Base-by-base conservation (phyloP, 2,329 filamentous ascomycete genomes). In the Sporothrix brasiliensis region DNA sequence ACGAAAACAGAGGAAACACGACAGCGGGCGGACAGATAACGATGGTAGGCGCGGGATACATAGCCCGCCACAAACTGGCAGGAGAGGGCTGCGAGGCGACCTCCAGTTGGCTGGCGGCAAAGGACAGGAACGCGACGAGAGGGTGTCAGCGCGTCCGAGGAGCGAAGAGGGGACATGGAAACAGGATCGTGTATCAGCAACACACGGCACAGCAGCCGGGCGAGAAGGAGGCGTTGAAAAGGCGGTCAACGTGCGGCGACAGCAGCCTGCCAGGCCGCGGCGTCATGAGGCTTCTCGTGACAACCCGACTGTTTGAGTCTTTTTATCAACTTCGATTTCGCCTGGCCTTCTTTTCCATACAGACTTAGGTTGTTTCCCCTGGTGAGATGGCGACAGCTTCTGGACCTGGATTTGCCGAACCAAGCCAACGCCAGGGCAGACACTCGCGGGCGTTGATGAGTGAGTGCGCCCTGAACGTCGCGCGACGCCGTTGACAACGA, bases 51-150 rank as follows among this genome's bases (percentile, higher is more conserved):
- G 44, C 61, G 47, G 47, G 49, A 53, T 53, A 67, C 54, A 41
- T 53, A 67, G 47, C 63, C 34, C 27, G 30, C 47, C 47, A 24
- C 44, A 63, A 6, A 24, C 49, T 9, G 19, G 19, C 6, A 52
- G 47, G 27, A 39, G 9, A 39, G 27, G 52, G 44, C 61, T 66
- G 61, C 24, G 24, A 44, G 63, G 63, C n/a, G 63, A n/a, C 30
- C 52, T 67, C 49, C 49, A 30, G 49, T 53, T 54, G 63, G 49
- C 34, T 53, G 63, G 30, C 49, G 63, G 49, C 63, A 67, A 53
- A 52, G 47, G 49, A 39, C 49, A 67, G 49, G 49, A 53, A 67
- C 63, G 63, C 63, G 63, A 67, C 39, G 16, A 9, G 61, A 66
- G 60, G 60, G 60, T 50, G 41, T 50, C 60, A 30, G 44, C 61